A percentile compares a stretch with the other conserved stretches of the same genome.
These are phyloP conservation scores for Apiospora aurea DNA, from an alignment of 2,329 filamentous ascomycete species.

Conservation along the genomic window DNA sequence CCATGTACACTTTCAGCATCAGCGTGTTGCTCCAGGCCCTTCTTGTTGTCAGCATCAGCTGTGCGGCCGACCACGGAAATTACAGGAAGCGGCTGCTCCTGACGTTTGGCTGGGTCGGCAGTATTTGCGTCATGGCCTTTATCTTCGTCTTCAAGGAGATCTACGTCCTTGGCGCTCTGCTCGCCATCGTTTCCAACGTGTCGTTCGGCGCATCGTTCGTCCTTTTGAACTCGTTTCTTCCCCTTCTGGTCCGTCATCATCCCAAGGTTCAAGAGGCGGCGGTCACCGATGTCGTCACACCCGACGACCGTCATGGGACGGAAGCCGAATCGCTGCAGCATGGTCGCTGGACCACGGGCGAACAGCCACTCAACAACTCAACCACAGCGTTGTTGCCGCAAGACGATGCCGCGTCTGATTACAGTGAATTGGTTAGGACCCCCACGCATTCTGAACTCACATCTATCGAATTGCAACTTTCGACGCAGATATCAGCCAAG, in stretches of 20 bases:
- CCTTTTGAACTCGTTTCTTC: slow-evolving; percentile 92
- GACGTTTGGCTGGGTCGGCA: slow-evolving; percentile 83
- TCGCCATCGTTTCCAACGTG: slow-evolving; percentile 91
- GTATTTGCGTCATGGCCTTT: slow-evolving; percentile 86
- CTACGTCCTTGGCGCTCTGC: slow-evolving; percentile 81
- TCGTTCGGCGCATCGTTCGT: slow-evolving; percentile 96
- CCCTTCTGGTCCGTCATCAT: slow-evolving; percentile 88
- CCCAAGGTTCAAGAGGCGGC: slow-evolving; percentile 53
- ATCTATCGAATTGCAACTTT: slow-evolving; percentile 76
- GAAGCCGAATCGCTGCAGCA: slow-evolving; percentile 45
- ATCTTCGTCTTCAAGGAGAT: slow-evolving; percentile 76
- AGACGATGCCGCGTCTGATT: slow-evolving; percentile 38
- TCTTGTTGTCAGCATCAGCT: slow-evolving; percentile 94
- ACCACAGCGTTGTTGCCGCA: slow-evolving; percentile 55
- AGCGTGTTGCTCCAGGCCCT: slow-evolving; percentile 89
- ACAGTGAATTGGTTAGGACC: slow-evolving; percentile 45
- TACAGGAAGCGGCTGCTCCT: slow-evolving; percentile 90
- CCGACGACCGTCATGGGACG: slow-evolving; percentile 42
- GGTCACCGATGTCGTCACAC: slow-evolving; percentile 35
- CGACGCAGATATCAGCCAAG: slow-evolving; percentile 88
- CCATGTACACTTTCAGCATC: slow-evolving; percentile 97
- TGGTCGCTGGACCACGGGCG: slow-evolving; percentile 34
- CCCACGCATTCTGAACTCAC: slow-evolving; percentile 60
- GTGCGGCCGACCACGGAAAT: slow-evolving; percentile 90
- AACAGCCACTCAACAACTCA: slow-evolving; percentile 47